Percentiles rank a stretch among this genome's conserved stretches.
These are phyloP conservation scores for Pilobolus umbonatus DNA, from an alignment of 192 early-diverging fungal species.

Conservation along the genomic window DNA sequence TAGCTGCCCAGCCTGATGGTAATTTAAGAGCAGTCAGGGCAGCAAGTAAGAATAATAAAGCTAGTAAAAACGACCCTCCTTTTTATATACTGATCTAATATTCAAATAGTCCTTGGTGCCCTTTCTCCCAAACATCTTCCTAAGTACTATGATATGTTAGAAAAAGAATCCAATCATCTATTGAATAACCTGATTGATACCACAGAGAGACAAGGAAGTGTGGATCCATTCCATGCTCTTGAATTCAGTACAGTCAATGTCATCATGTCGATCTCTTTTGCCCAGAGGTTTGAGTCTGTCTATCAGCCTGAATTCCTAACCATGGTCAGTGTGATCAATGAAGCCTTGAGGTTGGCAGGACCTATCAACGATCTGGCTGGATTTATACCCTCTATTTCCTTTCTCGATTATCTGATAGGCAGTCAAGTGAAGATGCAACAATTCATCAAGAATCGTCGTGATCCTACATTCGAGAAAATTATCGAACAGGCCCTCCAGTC, in stretches of 20 bases:
- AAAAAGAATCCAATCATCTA: neutral
- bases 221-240: neutral
- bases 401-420: neutral
- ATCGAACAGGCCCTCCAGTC: neutral
- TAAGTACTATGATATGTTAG: neutral
- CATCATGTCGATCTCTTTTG: neutral
- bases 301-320: constrained; percentile 2
- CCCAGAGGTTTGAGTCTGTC: neutral
- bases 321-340: neutral
- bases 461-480: neutral
- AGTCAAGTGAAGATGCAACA: neutral
- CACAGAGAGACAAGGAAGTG: neutral
- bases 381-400: neutral
- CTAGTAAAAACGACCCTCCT: too few species aligned
- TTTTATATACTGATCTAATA: neutral
- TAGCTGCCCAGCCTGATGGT: neutral
- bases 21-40: constrained; percentile 1
- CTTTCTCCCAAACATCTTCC: constrained; percentile 4
- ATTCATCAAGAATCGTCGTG: neutral
- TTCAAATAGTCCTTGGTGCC: neutral
- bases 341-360: neutral
- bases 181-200: neutral
- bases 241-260: neutral
- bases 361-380: neutral
- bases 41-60: constrained; percentile 6